Evolutionary conservation across 768 basidiomycete genomes (phyloP).

Genomic region (Omphalotus guepiniiformis): DNA sequence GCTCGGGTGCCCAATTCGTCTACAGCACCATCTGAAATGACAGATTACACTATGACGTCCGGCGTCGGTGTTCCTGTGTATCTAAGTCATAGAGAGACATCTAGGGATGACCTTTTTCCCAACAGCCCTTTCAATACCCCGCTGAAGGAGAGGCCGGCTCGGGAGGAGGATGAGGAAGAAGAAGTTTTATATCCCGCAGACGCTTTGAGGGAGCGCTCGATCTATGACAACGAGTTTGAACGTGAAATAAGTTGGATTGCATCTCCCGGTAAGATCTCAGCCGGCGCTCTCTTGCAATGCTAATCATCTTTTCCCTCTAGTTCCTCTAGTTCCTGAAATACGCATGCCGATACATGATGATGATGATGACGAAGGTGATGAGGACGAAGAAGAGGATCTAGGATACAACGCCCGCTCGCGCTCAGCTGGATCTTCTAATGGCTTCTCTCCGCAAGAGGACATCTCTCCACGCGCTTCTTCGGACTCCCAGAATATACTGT

Average conservation of each 20-base stretch:
- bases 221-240: conserved; percentile 41
- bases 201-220: conserved; percentile 43
- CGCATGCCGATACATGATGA: conserved; percentile 61
- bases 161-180: conserved; percentile 67
- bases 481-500: conserved; percentile 56
- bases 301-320: too few relatives aligned
- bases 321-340: conserved; percentile 52
- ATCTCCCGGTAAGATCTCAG: conserved; percentile 56
- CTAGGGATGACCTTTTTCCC: conserved; percentile 56
- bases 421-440: conserved; percentile 41
- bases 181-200: conserved; percentile 62
- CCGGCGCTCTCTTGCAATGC: conserved; percentile 9
- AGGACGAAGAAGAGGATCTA: conserved; percentile 30
- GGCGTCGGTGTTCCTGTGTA: conserved; percentile 49
- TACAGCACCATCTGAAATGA: conserved; percentile 43
- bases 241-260: conserved; percentile 77
- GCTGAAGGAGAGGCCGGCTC: conserved; percentile 53
- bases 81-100: conserved; percentile 40
- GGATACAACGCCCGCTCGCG: conserved; percentile 44
- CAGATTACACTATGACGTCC: conserved; percentile 37
- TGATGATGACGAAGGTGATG: conserved; percentile 45
- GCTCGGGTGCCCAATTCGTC: conserved; percentile 45
- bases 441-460: conserved; percentile 44
- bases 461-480: conserved; percentile 53
- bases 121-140: conserved; percentile 73